Evolutionary conservation across 2,329 filamentous ascomycete genomes (phyloP).

Genomic region (Trichothecium roseum): DNA sequence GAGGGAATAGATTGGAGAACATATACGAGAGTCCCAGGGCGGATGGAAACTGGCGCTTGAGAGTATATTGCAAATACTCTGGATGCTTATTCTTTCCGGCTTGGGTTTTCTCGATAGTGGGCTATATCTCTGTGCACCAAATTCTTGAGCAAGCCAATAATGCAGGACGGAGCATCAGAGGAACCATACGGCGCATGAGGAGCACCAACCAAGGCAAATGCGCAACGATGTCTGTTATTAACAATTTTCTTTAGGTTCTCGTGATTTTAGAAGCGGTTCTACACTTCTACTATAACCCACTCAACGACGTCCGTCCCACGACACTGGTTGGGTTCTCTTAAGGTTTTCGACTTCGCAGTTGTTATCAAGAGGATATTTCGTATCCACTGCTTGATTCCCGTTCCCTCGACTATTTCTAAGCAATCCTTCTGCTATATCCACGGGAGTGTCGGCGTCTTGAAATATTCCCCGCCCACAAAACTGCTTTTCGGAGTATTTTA

Average conservation of each 20-base stretch:
- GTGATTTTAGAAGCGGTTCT: conserved; percentile 29
- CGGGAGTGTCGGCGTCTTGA: conserved; percentile 30
- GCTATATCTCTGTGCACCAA: too few species aligned
- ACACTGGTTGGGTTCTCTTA: conserved; percentile 13
- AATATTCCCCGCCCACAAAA: conserved; percentile 24
- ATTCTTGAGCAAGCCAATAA: too few species aligned
- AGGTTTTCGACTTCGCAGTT: conserved; percentile 7
- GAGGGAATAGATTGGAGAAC: too few species aligned
- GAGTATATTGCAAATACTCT: too few species aligned
- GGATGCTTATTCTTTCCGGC: too few species aligned
- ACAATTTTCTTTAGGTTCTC: conserved; percentile 23
- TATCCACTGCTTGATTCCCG: neutral
- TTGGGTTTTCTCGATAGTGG: too few species aligned
- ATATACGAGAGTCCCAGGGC: too few species aligned
- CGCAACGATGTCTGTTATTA: conserved; percentile 10
- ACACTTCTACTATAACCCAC: conserved; percentile 28
- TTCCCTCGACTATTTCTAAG: conserved; percentile 13
- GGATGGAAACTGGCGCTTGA: too few species aligned
- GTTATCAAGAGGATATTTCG: conserved; percentile 1
- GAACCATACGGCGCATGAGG: too few species aligned
- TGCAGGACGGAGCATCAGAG: too few species aligned
- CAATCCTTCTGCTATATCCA: conserved; percentile 20
- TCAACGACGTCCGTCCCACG: conserved; percentile 20
- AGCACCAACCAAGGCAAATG: too few species aligned
- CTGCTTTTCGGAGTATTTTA: conserved; percentile 25